Conservation (phyloP, 2,329 filamentous ascomycete genomes). For the Exophiala calicioides region DNA sequence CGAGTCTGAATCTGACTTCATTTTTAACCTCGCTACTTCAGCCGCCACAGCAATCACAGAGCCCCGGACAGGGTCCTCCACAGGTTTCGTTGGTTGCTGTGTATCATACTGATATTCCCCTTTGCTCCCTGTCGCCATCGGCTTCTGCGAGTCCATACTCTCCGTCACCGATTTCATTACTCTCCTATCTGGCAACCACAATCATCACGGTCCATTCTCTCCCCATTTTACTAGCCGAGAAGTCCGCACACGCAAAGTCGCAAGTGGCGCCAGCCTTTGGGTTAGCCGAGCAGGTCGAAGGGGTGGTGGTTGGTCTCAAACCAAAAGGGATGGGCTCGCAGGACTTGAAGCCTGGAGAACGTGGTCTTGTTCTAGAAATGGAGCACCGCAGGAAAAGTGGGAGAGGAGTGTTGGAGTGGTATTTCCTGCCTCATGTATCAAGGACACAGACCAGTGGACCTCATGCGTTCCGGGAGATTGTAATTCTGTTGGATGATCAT, state of each 20-base stretch:
- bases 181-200: conserved; percentile 86
- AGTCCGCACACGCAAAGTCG: conserved; percentile 74
- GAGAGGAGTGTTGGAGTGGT: conserved; percentile 71
- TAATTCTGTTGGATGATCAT: conserved; percentile 73
- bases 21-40: conserved; percentile 71
- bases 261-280: conserved; percentile 76
- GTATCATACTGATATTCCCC: conserved; percentile 80
- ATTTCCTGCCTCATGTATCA: conserved; percentile 50
- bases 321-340: conserved; percentile 11
- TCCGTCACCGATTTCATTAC: conserved; percentile 69
- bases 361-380: conserved; percentile 74
- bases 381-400: conserved; percentile 85
- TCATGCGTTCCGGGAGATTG: conserved; percentile 49
- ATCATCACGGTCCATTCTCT: conserved; percentile 74
- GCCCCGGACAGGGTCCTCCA: conserved; percentile 28
- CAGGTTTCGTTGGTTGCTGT: conserved; percentile 71
- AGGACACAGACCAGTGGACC: conserved; percentile 37
- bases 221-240: conserved; percentile 70
- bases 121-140: conserved; percentile 34
- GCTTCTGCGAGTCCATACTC: conserved; percentile 45
- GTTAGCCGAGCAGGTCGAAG: conserved; percentile 73
- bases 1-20: conserved; percentile 56
- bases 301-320: conserved; percentile 68
- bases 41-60: conserved; percentile 46
- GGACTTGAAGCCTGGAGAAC: conserved; percentile 30